Base-by-base conservation (phyloP, 129 eudicot genomes). In the Chrysanthemum lavandulifolium region DNA sequence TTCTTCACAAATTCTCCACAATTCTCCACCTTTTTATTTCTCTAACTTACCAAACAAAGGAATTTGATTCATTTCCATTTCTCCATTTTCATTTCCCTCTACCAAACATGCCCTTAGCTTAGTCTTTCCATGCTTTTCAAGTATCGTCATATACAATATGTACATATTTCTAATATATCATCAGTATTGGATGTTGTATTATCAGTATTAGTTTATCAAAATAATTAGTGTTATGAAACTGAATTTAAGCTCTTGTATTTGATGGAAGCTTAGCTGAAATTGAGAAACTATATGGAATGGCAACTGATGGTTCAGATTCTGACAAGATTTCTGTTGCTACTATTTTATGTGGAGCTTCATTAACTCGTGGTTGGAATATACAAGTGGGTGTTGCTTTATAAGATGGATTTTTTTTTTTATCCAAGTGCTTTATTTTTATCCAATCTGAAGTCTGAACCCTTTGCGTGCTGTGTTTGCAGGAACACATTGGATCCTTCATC, bases 191-290 rank as follows among this genome's bases (percentile, higher is more conserved):
- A 53, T 53, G 16, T 1, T 53, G 58, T 13, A 53, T 13, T 53
- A 53, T 53, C 18, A 16, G n/a, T 67, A 48, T 80, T 13, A 31
- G 43, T 11, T 50, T 51, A 27, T 45, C 21, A 69, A 8, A 64
- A 60, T 75, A 47, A 75, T 57, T 72, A 63, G 79, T 76, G 72
- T 57, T 80, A 63, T 80, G 74, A 69, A 71, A 94, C 91, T 85
- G 82, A 90, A 75, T 76, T 85, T 84, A 68, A 78, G 77, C 83
- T 84, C 77, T 79, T 84, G 76, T 73, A 67, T 82, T 58, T 72
- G 73, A 90, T 86, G 88, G 84, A 90, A 94, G 99, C 96, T 90
- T 94, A 84, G 93, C 88, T 84, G 99, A 94, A 73, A 58, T 94
- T 40, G 99, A 94, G 87, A 89, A 82, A 72, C 56, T 94, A 80